phyloP scores from a whole-genome alignment of 2,329 filamentous ascomycete species.

The Aspergillus sojae region DNA sequence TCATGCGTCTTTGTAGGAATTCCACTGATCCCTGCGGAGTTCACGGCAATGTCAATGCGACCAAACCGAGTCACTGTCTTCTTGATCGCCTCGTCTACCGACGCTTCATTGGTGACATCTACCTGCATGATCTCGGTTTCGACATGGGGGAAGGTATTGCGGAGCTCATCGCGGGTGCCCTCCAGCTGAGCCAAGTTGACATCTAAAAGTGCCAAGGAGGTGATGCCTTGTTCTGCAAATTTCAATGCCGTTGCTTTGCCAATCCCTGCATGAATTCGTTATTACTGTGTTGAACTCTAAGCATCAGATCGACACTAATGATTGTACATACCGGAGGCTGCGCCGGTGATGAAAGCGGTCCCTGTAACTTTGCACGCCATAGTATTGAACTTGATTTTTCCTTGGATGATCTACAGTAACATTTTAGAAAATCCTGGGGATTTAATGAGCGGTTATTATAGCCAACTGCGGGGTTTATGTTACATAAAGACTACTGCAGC shows the following conservation, averaged over 20 bases:
- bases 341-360: constrained; percentile 32
- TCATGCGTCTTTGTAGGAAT: constrained; percentile 49
- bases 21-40: constrained; percentile 58
- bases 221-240: constrained; percentile 53
- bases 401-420: background rate
- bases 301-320: background rate
- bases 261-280: constrained; percentile 47
- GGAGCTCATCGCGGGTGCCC: constrained; percentile 31
- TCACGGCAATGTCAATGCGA: constrained; percentile 58
- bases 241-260: constrained; percentile 54
- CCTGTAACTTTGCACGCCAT: constrained; percentile 26
- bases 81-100: constrained; percentile 49
- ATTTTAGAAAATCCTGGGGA: background rate
- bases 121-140: constrained; percentile 46
- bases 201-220: constrained; percentile 54
- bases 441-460: background rate
- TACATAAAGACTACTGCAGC: background rate
- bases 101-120: constrained; percentile 50
- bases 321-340: constrained; percentile 23
- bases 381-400: background rate
- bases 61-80: constrained; percentile 51
- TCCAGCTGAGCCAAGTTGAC: constrained; percentile 46
- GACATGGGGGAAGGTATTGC: constrained; percentile 42
- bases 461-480: background rate
- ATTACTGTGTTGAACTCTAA: background rate